phyloP scores from a whole-genome alignment of 441 rosid species.

The Gossypium laxum region DNA sequence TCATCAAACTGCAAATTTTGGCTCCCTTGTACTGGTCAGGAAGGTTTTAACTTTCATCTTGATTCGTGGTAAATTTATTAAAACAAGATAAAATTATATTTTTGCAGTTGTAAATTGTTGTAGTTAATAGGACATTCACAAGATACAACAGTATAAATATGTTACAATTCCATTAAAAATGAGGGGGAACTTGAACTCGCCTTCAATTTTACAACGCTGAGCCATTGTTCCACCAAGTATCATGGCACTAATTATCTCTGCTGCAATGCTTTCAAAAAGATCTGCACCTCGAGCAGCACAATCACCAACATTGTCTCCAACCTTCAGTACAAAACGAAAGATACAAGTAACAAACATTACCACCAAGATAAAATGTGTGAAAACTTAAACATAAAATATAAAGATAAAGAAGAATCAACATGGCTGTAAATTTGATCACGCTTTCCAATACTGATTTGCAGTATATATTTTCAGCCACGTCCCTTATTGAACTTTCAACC shows the following conservation, averaged over 20 bases:
- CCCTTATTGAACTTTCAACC: background rate
- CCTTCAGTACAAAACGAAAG: slow-evolving; percentile 36
- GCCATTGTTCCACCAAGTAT: slow-evolving; percentile 99
- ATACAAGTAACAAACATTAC: slow-evolving; percentile 11
- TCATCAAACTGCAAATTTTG: background rate
- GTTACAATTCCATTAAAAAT: background rate
- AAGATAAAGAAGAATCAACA: background rate
- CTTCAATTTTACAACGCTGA: slow-evolving; percentile 79
- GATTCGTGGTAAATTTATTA: background rate
- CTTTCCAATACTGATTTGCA: background rate
- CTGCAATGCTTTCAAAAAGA: slow-evolving; percentile 98
- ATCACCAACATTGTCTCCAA: slow-evolving; percentile 98
- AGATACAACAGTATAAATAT: background rate
- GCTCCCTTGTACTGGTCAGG: background rate
- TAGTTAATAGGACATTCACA: background rate
- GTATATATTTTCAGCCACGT: background rate
- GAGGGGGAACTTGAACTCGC: slow-evolving; percentile 28
- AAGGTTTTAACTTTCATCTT: background rate
- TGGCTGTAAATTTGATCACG: background rate
- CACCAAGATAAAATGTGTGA: background rate
- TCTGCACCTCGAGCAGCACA: slow-evolving; percentile 99
- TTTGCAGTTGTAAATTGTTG: background rate
- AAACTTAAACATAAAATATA: background rate
- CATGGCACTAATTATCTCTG: slow-evolving; percentile 98
- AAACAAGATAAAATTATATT: background rate